These are phyloP conservation scores for Backusella westeae DNA, from an alignment of 192 early-diverging fungal genomes.

Conservation along the genomic window DNA sequence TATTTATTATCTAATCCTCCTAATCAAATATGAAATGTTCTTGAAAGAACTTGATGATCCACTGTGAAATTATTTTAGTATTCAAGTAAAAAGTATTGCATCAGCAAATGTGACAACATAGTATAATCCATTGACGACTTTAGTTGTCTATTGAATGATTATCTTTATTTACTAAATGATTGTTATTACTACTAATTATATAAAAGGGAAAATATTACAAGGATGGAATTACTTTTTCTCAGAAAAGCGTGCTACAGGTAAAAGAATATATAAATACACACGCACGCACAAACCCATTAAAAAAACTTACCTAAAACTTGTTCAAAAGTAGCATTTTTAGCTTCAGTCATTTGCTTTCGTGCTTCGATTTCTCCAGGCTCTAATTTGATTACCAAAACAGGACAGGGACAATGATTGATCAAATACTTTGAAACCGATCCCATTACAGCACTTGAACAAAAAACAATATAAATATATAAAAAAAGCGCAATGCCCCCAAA, in stretches of 20 bases:
- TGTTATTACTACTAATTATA: neutral
- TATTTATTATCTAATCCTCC: no score
- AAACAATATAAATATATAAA: neutral
- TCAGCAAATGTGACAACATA: no score
- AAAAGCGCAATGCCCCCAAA: neutral
- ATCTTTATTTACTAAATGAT: neutral
- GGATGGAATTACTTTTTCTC: neutral
- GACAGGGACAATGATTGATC: constrained; percentile 17
- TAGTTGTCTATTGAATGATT: no score
- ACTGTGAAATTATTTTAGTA: no score
- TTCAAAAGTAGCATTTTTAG: constrained; percentile 9
- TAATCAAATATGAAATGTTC: no score
- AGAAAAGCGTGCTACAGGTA: neutral
- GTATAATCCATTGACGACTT: no score
- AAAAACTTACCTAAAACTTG: constrained; percentile 13
- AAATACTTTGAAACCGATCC: constrained; percentile 23
- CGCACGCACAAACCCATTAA: neutral
- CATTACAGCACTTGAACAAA: constrained; percentile 7
- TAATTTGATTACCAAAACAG: constrained; percentile 20
- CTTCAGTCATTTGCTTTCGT: neutral
- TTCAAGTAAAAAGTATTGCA: no score
- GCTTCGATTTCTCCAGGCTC: constrained; percentile 14
- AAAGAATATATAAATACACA: neutral
- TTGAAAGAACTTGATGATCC: no score
- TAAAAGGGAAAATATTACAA: neutral